These are phyloP conservation scores for Boletus barrowsii DNA, from an alignment of 768 basidiomycete genomes.

Conservation along the genomic window DNA sequence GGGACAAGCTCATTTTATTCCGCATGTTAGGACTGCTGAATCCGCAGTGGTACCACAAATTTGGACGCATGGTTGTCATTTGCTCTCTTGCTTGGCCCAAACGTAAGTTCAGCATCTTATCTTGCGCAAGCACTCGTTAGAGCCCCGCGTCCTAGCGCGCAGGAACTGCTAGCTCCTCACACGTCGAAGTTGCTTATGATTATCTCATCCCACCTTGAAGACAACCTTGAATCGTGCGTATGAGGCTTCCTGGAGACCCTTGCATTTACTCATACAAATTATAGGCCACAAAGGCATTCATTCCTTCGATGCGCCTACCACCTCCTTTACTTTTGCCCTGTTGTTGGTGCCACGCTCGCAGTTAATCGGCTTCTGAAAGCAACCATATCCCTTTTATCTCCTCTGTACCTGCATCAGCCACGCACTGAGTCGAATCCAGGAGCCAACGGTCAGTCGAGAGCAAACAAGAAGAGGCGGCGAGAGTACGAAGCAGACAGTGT, in stretches of 20 bases:
- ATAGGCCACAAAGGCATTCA: constrained; percentile 37
- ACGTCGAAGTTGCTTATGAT: constrained; percentile 48
- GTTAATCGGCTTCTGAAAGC: constrained; percentile 54
- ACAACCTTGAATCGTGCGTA: constrained; percentile 45
- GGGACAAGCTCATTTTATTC: constrained; percentile 50
- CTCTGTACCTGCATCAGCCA: constrained; percentile 43
- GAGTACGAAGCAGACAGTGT: constrained; percentile 76
- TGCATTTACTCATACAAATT: constrained; percentile 3
- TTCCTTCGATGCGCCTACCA: constrained; percentile 45
- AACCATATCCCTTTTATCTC: constrained; percentile 46
- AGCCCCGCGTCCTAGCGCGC: constrained; percentile 39
- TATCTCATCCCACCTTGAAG: constrained; percentile 63
- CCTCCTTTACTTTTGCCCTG: constrained; percentile 43
- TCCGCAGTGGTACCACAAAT: constrained; percentile 41
- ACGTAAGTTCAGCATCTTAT: constrained; percentile 38
- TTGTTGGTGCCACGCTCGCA: constrained; percentile 46
- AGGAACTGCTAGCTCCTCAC: constrained; percentile 55
- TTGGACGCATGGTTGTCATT: constrained; percentile 49
- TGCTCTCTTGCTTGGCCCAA: constrained; percentile 47
- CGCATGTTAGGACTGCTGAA: constrained; percentile 53
- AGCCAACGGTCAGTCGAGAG: constrained; percentile 36
- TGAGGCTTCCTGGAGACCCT: not conserved
- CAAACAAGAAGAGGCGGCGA: constrained; percentile 65
- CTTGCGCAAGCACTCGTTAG: not conserved
- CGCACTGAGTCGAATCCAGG: constrained; percentile 27